A percentile compares a stretch with the other conserved stretches of the same genome.
These are phyloP conservation scores for Lichtheimia ornata DNA, from an alignment of 371 early-diverging fungal species.

Conservation along the genomic window DNA sequence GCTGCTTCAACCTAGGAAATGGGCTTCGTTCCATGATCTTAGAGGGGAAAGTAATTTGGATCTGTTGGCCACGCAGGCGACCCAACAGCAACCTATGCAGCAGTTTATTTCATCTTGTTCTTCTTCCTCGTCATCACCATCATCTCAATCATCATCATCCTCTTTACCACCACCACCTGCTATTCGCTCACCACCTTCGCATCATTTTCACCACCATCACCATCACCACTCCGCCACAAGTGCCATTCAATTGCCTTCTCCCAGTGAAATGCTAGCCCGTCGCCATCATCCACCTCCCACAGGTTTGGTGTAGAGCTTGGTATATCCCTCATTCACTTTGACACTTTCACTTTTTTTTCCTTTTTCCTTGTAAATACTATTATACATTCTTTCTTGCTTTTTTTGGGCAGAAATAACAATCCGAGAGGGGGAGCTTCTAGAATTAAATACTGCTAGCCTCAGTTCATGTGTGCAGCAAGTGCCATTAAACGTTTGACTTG, in stretches of 20 bases:
- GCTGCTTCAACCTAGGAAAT: constrained; percentile 10
- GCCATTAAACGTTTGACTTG: constrained; percentile 23
- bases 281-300: constrained; percentile 13
- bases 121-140: constrained; percentile 22
- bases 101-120: constrained; percentile 4
- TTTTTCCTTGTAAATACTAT: neutral
- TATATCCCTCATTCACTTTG: neutral
- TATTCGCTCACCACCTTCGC: neutral
- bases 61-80: constrained; percentile 46
- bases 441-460: neutral
- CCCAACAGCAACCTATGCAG: constrained; percentile 27
- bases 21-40: constrained; percentile 10
- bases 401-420: neutral
- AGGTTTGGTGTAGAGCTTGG: constrained; percentile 8
- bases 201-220: neutral
- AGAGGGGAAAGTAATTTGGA: constrained; percentile 26
- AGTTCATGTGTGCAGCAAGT: constrained; percentile 12
- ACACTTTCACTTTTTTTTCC: neutral
- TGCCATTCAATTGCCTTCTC: constrained; percentile 12
- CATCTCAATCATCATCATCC: constrained; percentile 8
- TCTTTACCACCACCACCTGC: too few relatives aligned
- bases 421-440: neutral
- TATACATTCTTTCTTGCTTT: neutral
- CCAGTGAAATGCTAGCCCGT: constrained; percentile 19
- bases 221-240: neutral